These are phyloP conservation scores for Fusarium acutatum DNA, from an alignment of 2,329 filamentous ascomycete genomes.

Conservation along the genomic window DNA sequence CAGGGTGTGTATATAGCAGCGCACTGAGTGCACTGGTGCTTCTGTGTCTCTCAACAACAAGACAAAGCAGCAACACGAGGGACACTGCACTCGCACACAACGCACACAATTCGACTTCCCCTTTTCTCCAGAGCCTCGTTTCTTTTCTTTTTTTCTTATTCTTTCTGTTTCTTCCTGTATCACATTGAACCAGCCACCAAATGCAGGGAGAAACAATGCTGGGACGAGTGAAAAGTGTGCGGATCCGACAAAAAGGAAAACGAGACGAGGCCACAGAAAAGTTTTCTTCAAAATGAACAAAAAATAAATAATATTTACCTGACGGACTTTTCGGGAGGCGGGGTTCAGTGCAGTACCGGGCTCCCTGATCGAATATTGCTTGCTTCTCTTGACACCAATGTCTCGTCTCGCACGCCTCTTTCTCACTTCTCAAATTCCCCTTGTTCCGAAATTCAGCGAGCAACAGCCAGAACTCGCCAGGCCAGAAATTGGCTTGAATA, in stretches of 20 bases:
- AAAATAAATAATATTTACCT: conserved; percentile 17
- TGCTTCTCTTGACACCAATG: conserved; percentile 4
- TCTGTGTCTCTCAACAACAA: conserved; percentile 35
- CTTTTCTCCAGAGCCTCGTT: conserved; percentile 19
- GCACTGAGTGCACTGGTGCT: conserved; percentile 7
- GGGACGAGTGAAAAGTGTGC: conserved; percentile 6
- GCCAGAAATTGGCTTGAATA: conserved; percentile 2
- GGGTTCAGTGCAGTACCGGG: conserved; percentile 12
- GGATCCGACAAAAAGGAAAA: conserved; percentile 23
- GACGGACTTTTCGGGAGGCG: conserved; percentile 12
- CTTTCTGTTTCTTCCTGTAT: conserved; percentile 23
- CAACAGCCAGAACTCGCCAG: conserved; percentile 24
- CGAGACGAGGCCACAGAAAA: conserved; percentile 20
- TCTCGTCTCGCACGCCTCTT: conserved; percentile 14
- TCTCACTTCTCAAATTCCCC: conserved; percentile 14
- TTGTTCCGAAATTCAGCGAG: conserved; percentile 22
- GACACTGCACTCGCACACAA: conserved; percentile 21
- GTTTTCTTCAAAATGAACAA: conserved; percentile 10
- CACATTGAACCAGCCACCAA: conserved; percentile 21
- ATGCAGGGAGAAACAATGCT: conserved; percentile 28
- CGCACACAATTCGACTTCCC: conserved; percentile 32
- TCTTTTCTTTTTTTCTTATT: conserved; percentile 28
- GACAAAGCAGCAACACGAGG: conserved; percentile 33
- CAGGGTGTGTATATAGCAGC: conserved; percentile 30
- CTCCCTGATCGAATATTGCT: not conserved